phyloP scores from a whole-genome alignment of 306 rosid genomes.

The Corylus heterophylla region DNA sequence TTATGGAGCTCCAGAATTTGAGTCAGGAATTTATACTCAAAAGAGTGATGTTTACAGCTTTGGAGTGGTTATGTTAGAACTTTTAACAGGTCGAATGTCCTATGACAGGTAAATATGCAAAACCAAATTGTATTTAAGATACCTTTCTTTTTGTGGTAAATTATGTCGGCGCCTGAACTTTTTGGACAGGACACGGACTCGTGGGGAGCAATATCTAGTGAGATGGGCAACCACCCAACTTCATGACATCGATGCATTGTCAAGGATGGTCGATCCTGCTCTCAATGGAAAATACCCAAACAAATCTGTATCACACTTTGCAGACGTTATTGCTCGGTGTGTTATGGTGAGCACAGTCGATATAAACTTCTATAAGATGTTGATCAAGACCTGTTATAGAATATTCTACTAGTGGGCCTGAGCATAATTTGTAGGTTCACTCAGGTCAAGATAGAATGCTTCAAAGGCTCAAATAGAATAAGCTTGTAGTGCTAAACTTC shows the following conservation, averaged over 20 bases:
- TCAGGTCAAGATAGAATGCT: background rate
- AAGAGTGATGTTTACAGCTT: slow-evolving; percentile 90
- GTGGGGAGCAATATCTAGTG: slow-evolving; percentile 84
- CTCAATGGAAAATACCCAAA: slow-evolving; percentile 69
- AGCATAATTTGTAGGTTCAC: background rate
- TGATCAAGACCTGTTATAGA: background rate
- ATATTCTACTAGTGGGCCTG: too few relatives aligned
- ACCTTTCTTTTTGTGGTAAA: background rate
- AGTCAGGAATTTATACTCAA: slow-evolving; percentile 78
- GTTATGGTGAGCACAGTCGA: slow-evolving; percentile 62
- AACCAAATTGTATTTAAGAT: background rate
- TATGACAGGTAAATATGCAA: slow-evolving; percentile 68
- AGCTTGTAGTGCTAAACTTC: background rate
- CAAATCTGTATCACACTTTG: slow-evolving; percentile 86
- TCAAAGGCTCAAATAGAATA: slow-evolving; percentile 6
- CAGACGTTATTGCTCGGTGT: slow-evolving; percentile 84
- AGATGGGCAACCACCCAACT: slow-evolving; percentile 96
- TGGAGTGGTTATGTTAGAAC: slow-evolving; percentile 96
- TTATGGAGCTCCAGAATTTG: slow-evolving; percentile 97
- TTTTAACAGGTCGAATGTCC: slow-evolving; percentile 86
- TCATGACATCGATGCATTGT: slow-evolving; percentile 92
- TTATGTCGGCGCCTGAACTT: slow-evolving; percentile 7
- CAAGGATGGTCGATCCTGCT: slow-evolving; percentile 94
- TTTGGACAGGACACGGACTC: slow-evolving; percentile 51
- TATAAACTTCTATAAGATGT: slow-evolving; percentile 9